phyloP scores from a whole-genome alignment of 148 eudicot species.

The Cornus suecica region DNA sequence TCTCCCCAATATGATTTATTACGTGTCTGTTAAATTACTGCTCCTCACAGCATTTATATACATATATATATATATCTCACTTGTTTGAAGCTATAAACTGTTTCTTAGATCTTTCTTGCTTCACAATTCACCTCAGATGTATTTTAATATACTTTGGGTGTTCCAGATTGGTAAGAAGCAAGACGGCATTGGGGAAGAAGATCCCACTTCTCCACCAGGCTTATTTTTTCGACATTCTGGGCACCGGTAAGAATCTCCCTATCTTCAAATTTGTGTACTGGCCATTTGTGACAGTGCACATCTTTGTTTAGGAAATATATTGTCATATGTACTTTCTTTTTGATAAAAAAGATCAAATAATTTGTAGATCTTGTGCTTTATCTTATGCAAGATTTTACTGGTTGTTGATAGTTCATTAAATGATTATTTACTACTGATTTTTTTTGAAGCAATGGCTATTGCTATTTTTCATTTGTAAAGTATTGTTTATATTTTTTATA shows the following conservation, averaged over 20 bases:
- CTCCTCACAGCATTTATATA: neutral
- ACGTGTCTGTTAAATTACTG: neutral
- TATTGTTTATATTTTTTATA: neutral
- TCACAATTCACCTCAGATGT: conserved; percentile 1
- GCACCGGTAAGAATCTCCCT: conserved; percentile 58
- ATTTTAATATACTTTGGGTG: conserved; percentile 1
- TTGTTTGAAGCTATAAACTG: neutral
- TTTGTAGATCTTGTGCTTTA: neutral
- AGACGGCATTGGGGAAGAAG: conserved; percentile 28
- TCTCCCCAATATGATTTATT: neutral
- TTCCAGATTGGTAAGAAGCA: conserved; percentile 54
- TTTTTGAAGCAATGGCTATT: neutral
- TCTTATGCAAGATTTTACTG: neutral
- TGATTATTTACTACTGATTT: neutral
- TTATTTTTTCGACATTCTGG: conserved; percentile 91
- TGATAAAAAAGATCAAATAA: no score
- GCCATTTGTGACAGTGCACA: neutral
- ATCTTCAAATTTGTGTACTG: neutral
- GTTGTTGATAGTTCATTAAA: neutral
- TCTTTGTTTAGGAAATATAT: neutral
- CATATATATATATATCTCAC: no score
- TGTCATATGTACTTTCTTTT: no score
- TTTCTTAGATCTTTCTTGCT: neutral
- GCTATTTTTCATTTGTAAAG: neutral
- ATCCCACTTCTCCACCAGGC: conserved; percentile 50